Evolutionary conservation across 768 basidiomycete species (phyloP).

Genomic region (Lyophyllum atratum): DNA sequence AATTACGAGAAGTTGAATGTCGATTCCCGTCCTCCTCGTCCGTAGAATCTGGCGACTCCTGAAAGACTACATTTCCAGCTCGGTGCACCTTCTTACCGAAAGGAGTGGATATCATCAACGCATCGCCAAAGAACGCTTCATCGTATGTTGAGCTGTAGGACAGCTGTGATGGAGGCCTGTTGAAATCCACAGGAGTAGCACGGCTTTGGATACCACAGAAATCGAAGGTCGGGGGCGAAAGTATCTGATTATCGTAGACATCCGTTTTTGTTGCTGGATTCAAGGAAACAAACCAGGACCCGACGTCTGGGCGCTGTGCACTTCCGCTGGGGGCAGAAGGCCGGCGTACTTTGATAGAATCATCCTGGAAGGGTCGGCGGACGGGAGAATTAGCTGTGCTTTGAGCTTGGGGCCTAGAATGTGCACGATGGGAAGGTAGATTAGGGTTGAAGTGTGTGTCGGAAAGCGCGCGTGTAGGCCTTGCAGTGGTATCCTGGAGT

Average conservation of each 20-base stretch:
- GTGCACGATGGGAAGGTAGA: conserved; percentile 11
- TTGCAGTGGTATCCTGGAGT: background rate
- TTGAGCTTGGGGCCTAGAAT: conserved; percentile 10
- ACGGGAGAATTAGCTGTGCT: conserved; percentile 22
- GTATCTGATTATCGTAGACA: background rate
- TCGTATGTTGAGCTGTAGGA: conserved; percentile 22
- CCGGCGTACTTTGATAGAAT: conserved; percentile 16
- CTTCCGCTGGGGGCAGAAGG: conserved; percentile 26
- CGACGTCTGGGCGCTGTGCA: conserved; percentile 19
- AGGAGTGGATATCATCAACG: conserved; percentile 30
- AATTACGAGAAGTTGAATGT: conserved; percentile 14
- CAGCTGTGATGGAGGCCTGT: conserved; percentile 43
- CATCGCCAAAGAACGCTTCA: conserved; percentile 22
- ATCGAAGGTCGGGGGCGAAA: conserved; percentile 13
- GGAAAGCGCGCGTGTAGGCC: conserved; percentile 15
- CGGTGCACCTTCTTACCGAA: conserved; percentile 15
- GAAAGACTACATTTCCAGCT: background rate
- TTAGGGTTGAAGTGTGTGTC: conserved; percentile 25
- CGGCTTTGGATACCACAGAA: conserved; percentile 24
- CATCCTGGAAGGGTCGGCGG: background rate
- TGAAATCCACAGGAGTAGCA: conserved; percentile 34
- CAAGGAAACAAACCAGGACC: conserved; percentile 18
- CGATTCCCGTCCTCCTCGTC: conserved; percentile 24
- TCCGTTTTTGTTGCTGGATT: background rate
- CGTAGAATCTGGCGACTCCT: conserved; percentile 8